phyloP scores from a whole-genome alignment of 495 filamentous ascomycete species.

The Xylaria intraflava region DNA sequence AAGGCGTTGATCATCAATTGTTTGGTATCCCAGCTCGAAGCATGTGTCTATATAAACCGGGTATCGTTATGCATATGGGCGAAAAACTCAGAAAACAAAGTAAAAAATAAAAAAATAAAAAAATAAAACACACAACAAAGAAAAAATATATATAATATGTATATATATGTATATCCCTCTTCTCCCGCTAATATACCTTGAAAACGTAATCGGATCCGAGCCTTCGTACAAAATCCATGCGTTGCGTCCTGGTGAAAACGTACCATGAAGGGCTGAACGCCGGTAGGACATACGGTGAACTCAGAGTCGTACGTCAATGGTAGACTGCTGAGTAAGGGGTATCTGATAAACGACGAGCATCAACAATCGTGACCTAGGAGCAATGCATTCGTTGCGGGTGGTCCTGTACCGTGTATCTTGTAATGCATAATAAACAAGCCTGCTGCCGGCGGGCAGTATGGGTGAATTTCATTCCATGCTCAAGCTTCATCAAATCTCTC shows the following conservation, averaged over 20 bases:
- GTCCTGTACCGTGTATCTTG: constrained; percentile 5
- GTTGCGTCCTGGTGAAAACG: no score
- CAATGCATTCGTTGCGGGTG: background rate
- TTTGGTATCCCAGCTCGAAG: background rate
- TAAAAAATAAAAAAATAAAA: background rate
- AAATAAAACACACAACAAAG: background rate
- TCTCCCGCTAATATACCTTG: no score
- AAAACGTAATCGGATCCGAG: no score
- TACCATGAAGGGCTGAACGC: no score
- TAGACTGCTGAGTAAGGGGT: no score
- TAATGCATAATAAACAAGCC: constrained; percentile 2
- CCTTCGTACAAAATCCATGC: no score
- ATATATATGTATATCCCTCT: background rate
- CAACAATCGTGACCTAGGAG: constrained; percentile 2
- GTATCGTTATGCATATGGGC: background rate
- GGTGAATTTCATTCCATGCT: background rate
- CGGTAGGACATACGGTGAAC: no score
- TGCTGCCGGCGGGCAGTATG: no score
- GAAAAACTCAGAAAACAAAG: background rate
- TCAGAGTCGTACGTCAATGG: no score
- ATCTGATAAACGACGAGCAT: constrained; percentile 1
- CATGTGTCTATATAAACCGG: background rate
- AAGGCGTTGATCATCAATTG: background rate
- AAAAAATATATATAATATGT: no score
- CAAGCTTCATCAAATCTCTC: constrained; percentile 21